Base-by-base conservation (phyloP, 1,284 basidiomycete genomes). In the Pseudozyma sp. region DNA sequence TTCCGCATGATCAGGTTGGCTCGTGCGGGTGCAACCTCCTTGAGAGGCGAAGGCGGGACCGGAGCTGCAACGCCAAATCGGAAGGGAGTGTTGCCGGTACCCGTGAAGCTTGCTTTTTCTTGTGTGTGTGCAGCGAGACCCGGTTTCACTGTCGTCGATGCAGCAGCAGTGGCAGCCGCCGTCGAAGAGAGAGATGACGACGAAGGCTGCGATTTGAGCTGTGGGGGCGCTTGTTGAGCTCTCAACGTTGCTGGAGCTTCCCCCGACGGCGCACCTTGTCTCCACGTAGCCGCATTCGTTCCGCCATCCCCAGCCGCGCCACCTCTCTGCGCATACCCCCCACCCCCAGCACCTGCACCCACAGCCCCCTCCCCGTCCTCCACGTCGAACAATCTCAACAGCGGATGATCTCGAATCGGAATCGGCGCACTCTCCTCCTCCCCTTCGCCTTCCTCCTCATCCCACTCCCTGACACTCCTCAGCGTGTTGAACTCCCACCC, bases 61-160 rank as follows among this genome's bases (percentile, higher is more conserved):
- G 1, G 53, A 6, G 2, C 58, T 66, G 11, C 80, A 14, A 76
- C 64, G 10, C 81, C 81, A 44, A 83, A 83, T 10, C 81, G 80
- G 64, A 83, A 83, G 0, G 81, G 81, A 8, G 74, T 80, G 19
- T 70, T 62, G 24, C 81, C 80, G 0, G 64, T 78, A 4, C 80
- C 80, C 2, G 77, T 67, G 40, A 81, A 81, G 37, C 75, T 76
- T 3, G 68, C 67, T 33, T 77, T 78, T n/a, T 76, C 68, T 29
- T 59, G 61, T 11, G 31, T 33, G 19, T 55, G 40, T 4, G 47
- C 39, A 1, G 40, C 44, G 1, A 55, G 43, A n/a, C 54, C 37
- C 0, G 54, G 49, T 43, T 73, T 73, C 49, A 61, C 34, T 19
- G 60, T 55, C 24, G 60, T 55, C 24, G 56, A 8, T 16, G 48